Percentiles rank a stretch among this genome's conserved stretches.
Evolutionary conservation across 441 rosid genomes (phyloP).

Genomic region (Metrosideros polymorpha): DNA sequence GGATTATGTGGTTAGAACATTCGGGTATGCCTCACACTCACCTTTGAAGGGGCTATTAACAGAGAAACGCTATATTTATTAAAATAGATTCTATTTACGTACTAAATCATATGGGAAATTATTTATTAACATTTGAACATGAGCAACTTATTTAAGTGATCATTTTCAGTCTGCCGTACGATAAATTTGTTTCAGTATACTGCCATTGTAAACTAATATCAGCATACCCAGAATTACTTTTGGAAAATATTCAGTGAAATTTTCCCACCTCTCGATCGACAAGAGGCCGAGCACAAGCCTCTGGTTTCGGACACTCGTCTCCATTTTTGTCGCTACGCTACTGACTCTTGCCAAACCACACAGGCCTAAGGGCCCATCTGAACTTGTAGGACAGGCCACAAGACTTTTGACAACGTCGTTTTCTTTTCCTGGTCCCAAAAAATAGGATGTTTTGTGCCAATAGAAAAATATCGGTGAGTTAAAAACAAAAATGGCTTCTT

Average conservation of each 20-base stretch:
- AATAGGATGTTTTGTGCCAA: neutral
- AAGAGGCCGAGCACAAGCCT: neutral
- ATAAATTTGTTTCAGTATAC: neutral
- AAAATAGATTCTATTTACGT: neutral
- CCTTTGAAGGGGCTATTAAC: neutral
- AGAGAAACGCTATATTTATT: neutral
- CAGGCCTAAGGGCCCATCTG: no score
- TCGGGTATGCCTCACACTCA: neutral
- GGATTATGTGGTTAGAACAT: neutral
- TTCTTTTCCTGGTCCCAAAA: neutral
- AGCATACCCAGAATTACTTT: neutral
- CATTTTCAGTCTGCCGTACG: neutral
- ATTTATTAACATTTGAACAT: neutral
- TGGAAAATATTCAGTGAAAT: neutral
- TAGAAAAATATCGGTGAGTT: neutral
- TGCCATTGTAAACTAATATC: neutral
- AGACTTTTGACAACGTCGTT: neutral
- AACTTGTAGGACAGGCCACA: no score
- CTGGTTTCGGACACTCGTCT: neutral
- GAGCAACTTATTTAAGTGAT: neutral
- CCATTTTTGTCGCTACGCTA: neutral
- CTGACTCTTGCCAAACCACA: neutral
- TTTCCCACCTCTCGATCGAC: neutral
- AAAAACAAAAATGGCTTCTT: neutral
- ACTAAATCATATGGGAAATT: neutral